phyloP scores from a whole-genome alignment of 257 asterid genomes.

The Coffea eugenioides region DNA sequence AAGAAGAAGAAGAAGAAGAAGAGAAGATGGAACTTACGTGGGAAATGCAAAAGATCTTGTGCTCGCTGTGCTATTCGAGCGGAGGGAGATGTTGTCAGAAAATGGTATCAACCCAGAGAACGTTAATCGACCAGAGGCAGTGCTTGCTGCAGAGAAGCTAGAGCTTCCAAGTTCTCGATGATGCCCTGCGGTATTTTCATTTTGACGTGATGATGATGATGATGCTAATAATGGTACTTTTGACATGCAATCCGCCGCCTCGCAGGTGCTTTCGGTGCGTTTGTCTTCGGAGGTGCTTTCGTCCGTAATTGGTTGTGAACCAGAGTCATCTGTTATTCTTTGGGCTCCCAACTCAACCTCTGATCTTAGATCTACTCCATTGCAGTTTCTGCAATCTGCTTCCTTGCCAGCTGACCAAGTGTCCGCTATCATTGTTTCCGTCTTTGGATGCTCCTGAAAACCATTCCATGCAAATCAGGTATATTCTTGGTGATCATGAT shows the following conservation, averaged over 20 bases:
- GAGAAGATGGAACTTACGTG: constrained; percentile 17
- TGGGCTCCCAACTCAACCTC: neutral
- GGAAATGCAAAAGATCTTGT: constrained; percentile 37
- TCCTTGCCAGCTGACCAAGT: neutral
- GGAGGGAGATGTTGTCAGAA: constrained; percentile 26
- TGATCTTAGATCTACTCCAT: constrained; percentile 6
- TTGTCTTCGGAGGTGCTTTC: neutral
- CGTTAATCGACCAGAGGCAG: neutral
- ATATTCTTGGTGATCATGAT: neutral
- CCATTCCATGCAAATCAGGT: neutral
- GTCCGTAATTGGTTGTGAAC: neutral
- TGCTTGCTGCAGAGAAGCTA: constrained; percentile 14
- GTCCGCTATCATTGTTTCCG: neutral
- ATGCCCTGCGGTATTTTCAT: neutral
- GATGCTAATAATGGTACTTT: constrained; percentile 1
- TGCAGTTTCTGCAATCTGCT: neutral
- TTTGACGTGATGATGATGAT: constrained; percentile 3
- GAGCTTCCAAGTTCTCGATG: constrained; percentile 14
- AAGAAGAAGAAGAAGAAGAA: too few species aligned
- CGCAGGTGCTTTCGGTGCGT: neutral
- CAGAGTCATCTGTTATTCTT: neutral
- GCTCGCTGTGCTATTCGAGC: constrained; percentile 39
- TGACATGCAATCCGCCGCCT: neutral
- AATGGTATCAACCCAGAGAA: constrained; percentile 15
- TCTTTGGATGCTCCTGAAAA: constrained; percentile 27